phyloP scores from a whole-genome alignment of 306 rosid genomes.

The Oxytropis ochrocephala region DNA sequence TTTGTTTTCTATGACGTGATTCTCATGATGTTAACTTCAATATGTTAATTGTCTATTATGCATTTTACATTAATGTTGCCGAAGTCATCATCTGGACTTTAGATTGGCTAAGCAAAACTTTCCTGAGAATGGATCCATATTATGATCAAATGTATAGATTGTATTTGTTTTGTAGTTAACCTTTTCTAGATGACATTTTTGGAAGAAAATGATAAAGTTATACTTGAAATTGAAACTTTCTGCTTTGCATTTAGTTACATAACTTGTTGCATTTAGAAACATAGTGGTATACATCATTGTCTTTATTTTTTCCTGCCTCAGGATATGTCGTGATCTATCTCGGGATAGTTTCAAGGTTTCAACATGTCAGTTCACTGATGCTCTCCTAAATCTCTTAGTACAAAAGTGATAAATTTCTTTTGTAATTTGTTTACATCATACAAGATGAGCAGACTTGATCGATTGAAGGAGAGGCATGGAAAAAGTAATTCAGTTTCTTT shows the following conservation, averaged over 20 bases:
- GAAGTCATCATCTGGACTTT: neutral
- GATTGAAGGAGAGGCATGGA: slow-evolving; percentile 36
- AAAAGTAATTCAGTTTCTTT: slow-evolving; percentile 27
- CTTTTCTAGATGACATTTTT: neutral
- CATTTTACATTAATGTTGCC: neutral
- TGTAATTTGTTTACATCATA: slow-evolving; percentile 21
- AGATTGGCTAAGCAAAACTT: slow-evolving; percentile 2
- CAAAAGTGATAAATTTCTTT: slow-evolving; percentile 6
- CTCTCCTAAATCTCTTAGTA: slow-evolving; percentile 12
- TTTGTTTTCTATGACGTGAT: neutral
- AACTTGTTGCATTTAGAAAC: neutral
- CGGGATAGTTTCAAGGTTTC: neutral
- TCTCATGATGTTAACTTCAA: neutral
- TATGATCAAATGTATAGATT: neutral
- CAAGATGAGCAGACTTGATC: slow-evolving; percentile 50
- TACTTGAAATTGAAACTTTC: slow-evolving; percentile 12
- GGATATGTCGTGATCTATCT: slow-evolving; percentile 20
- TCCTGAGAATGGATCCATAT: neutral
- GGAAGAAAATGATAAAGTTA: neutral
- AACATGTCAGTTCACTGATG: slow-evolving; percentile 3
- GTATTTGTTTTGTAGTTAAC: neutral
- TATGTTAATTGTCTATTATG: neutral
- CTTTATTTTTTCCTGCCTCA: neutral
- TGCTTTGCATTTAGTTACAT: neutral
- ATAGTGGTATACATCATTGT: neutral